Evolutionary conservation across 2,329 filamentous ascomycete species (phyloP), one percentile per base, ranked within the genome.

Genomic region (Colletotrichum lentis): DNA sequence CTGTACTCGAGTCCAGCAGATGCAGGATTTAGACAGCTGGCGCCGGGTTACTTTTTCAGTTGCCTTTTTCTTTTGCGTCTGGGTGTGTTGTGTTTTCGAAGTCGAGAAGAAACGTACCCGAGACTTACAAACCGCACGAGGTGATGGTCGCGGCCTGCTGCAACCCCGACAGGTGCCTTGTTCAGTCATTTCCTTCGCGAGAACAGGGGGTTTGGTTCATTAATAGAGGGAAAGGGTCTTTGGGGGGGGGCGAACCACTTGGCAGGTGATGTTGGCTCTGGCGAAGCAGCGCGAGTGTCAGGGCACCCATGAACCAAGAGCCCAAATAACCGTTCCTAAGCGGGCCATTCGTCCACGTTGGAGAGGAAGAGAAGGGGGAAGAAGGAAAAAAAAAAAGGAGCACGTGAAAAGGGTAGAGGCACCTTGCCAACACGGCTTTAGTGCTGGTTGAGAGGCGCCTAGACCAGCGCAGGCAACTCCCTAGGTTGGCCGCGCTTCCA

Each of bases 341-440:
- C n/a, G 27, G 54, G 37, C 52, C 3, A 64, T 63, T 64, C 47
- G 64, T 58, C 64, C 64, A 64, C 39, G 53, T 53, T 22, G 44
- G 18, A 16, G 14, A 16, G 39, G 39, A 47, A 22, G 6, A 43
- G 31, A 46, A 24, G 47, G 35, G 24, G 18, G 14, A n/a, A n/a
- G n/a, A n/a, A n/a, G 35, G 24, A 11, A 10, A 10, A n/a, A 35
- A 47, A 22, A 8, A 43, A 22, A 46, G n/a, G 54, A 24, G 65
- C 65, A 68, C 59, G 64, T 67, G 64, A 27, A 54, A 58, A 35
- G 11, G 14, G 0, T 41, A 41, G 22, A 67, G 64, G 7, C 46
- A 55, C 64, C 61, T 57, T 58, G 46, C 62, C 49, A 60, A 54
- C 49, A 68, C 12, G 47, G 65, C 22, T 43, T 59, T 64, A 64